Conservation (phyloP, 2,329 filamentous ascomycete species). For the Fusarium nanum region DNA sequence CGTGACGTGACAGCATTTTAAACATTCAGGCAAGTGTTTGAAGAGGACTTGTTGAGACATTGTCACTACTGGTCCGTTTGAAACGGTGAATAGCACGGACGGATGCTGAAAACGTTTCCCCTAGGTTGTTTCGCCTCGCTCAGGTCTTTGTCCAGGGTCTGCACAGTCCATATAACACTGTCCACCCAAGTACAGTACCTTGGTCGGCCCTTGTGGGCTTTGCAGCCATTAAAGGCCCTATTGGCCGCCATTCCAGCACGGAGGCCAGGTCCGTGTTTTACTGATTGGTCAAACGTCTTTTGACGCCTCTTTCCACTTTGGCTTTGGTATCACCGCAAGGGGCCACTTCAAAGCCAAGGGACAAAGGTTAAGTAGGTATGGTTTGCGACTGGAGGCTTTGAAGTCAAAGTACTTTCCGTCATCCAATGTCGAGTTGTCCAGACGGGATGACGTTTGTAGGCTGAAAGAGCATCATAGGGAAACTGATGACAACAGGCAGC, state of each 20-base stretch:
- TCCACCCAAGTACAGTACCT: background rate
- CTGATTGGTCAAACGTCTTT: background rate
- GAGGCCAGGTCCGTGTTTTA: background rate
- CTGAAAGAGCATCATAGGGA: background rate
- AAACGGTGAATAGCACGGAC: background rate
- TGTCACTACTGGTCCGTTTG: background rate
- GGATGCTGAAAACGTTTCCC: background rate
- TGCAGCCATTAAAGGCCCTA: background rate
- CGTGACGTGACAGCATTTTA: background rate
- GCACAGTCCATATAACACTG: slow-evolving; percentile 25
- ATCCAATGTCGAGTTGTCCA: background rate
- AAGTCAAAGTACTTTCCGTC: background rate
- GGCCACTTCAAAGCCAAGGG: background rate
- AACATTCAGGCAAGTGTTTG: background rate
- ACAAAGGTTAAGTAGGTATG: background rate
- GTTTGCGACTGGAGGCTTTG: background rate
- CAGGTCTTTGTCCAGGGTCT: background rate
- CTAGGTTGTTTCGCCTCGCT: background rate
- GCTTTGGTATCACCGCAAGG: background rate
- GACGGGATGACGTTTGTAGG: slow-evolving; percentile 17
- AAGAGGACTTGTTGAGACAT: background rate
- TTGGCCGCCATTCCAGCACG: background rate
- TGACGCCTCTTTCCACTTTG: background rate
- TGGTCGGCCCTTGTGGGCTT: background rate
- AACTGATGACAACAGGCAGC: background rate